phyloP scores from a whole-genome alignment of 768 basidiomycete genomes.

The Tylopilus subfusipes region DNA sequence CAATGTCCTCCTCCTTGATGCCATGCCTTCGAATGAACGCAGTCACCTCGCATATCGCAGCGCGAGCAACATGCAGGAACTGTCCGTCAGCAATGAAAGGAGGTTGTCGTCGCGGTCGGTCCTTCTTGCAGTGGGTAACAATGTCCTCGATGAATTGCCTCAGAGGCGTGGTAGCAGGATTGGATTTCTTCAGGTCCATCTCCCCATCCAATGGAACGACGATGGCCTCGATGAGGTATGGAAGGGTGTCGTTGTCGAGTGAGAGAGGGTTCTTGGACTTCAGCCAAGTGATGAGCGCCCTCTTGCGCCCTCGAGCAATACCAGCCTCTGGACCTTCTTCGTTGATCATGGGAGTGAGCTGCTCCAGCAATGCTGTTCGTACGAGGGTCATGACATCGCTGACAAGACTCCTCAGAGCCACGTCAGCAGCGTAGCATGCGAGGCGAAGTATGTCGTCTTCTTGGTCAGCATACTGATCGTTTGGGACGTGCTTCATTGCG shows the following conservation, averaged over 20 bases:
- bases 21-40: neutral
- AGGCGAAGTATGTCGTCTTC: neutral
- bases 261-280: neutral
- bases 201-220: neutral
- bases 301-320: neutral
- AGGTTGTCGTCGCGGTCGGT: neutral
- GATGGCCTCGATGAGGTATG: neutral
- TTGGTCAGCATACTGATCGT: neutral
- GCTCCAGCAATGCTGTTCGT: neutral
- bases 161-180: neutral
- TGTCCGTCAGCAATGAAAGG: neutral
- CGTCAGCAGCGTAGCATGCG: neutral
- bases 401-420: neutral
- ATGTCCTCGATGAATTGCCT: neutral
- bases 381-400: neutral
- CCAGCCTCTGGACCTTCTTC: neutral
- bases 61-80: neutral
- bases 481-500: neutral
- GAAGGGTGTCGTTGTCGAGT: neutral
- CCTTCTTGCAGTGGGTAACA: neutral
- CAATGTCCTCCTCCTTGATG: neutral
- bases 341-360: neutral
- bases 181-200: neutral
- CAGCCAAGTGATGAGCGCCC: neutral
- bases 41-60: neutral